Conservation (phyloP, 768 basidiomycete species). For the Cystobasidium tubakii region DNA sequence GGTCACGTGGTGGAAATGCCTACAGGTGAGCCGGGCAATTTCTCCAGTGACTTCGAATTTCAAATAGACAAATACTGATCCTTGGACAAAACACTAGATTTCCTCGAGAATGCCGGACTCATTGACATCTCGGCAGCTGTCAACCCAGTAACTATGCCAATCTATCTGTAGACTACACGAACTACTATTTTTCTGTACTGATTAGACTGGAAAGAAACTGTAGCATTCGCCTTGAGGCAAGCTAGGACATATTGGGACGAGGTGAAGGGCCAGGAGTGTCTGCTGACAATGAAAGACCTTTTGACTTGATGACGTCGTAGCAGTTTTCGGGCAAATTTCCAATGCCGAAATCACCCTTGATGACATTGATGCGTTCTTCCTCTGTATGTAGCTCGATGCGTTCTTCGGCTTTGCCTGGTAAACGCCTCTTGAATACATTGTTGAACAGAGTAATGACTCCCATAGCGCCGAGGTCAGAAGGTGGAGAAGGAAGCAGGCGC, state of each 20-base stretch:
- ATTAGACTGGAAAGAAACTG: background rate
- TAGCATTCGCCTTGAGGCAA: background rate
- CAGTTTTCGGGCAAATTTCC: background rate
- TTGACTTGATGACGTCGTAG: background rate
- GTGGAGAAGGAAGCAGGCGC: background rate
- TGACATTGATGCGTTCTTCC: background rate
- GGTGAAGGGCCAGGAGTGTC: background rate
- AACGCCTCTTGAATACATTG: background rate
- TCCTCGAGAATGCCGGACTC: conserved; percentile 41
- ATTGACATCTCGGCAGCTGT: conserved; percentile 19
- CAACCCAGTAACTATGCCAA: conserved; percentile 33
- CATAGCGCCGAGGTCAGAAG: background rate
- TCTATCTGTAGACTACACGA: background rate
- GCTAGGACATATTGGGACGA: background rate
- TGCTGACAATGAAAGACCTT: background rate
- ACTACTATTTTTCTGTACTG: background rate
- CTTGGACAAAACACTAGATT: conserved; percentile 38
- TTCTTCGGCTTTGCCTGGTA: background rate
- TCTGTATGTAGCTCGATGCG: background rate
- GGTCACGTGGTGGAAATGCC: conserved; percentile 44
- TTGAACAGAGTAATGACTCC: background rate
- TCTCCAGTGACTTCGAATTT: no score
- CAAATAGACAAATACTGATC: no score
- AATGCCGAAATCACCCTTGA: background rate
- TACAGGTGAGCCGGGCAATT: conserved; percentile 15